Evolutionary conservation across 2,329 filamentous ascomycete genomes (phyloP).

Genomic region (Paraphoma sp.): DNA sequence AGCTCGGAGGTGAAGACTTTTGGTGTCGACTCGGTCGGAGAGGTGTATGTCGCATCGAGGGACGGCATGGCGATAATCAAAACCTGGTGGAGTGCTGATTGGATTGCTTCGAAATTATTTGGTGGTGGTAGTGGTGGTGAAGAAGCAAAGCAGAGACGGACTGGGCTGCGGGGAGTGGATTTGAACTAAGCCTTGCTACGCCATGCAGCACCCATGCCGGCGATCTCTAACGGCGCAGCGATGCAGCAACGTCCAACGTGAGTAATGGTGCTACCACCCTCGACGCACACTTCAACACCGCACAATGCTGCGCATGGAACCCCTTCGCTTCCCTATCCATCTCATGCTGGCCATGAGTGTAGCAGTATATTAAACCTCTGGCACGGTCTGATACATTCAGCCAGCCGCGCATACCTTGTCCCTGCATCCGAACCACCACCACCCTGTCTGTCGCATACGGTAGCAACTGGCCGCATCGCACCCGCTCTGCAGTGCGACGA

Average conservation of each 20-base stretch:
- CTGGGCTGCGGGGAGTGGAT: not conserved
- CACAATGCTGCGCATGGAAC: not conserved
- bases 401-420: conserved; percentile 1
- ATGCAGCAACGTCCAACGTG: not conserved
- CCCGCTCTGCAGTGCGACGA: conserved; percentile 15
- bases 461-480: conserved; percentile 5
- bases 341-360: conserved; percentile 34
- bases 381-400: not conserved
- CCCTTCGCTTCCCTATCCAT: conserved; percentile 1
- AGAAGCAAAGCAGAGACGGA: not conserved
- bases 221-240: not conserved
- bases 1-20: conserved; percentile 31
- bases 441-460: no score
- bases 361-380: conserved; percentile 1
- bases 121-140: no score
- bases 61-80: conserved; percentile 20
- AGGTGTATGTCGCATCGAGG: conserved; percentile 63
- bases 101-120: not conserved
- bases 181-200: not conserved
- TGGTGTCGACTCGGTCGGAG: conserved; percentile 48
- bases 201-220: not conserved
- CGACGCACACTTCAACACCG: not conserved
- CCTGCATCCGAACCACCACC: not conserved
- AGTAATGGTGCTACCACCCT: not conserved
- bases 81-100: conserved; percentile 4